Percentiles rank a stretch among this genome's conserved stretches.
phyloP scores from a whole-genome alignment of 345 rosid genomes.

The Streptanthus diversifolius region DNA sequence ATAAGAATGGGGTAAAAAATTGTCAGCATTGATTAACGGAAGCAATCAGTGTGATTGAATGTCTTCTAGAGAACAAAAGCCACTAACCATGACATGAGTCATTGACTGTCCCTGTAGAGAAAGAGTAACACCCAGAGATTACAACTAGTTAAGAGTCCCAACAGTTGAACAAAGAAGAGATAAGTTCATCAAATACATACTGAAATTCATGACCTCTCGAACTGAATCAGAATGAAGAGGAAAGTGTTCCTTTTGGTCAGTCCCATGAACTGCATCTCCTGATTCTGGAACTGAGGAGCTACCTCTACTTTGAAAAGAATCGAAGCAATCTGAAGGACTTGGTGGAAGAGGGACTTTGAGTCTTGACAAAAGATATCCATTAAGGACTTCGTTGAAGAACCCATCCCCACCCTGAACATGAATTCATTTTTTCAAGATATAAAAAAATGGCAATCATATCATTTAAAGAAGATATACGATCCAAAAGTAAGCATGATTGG shows the following conservation, averaged over 20 bases:
- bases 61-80: conserved; percentile 3
- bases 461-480: not conserved
- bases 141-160: conserved; percentile 22
- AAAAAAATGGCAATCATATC: not conserved
- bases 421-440: not conserved
- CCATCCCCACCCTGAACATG: conserved; percentile 87
- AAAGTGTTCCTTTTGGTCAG: conserved; percentile 42
- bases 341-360: conserved; percentile 83
- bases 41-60: not conserved
- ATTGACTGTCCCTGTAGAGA: conserved; percentile 43
- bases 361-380: conserved; percentile 77
- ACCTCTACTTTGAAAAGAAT: conserved; percentile 38
- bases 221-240: conserved; percentile 48
- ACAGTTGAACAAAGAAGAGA: conserved; percentile 8
- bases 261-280: conserved; percentile 38
- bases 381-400: conserved; percentile 86
- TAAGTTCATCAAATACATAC: conserved; percentile 34
- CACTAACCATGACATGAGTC: conserved; percentile 46
- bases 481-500: conserved; percentile 6
- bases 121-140: conserved; percentile 15
- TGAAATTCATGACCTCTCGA: conserved; percentile 38
- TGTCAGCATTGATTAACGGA: not conserved
- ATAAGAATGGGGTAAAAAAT: not conserved
- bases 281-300: conserved; percentile 35
- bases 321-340: conserved; percentile 54